Evolutionary conservation across 1,284 basidiomycete species (phyloP), one percentile per base, ranked within the genome.

Genomic region (Gomphus bonarii): DNA sequence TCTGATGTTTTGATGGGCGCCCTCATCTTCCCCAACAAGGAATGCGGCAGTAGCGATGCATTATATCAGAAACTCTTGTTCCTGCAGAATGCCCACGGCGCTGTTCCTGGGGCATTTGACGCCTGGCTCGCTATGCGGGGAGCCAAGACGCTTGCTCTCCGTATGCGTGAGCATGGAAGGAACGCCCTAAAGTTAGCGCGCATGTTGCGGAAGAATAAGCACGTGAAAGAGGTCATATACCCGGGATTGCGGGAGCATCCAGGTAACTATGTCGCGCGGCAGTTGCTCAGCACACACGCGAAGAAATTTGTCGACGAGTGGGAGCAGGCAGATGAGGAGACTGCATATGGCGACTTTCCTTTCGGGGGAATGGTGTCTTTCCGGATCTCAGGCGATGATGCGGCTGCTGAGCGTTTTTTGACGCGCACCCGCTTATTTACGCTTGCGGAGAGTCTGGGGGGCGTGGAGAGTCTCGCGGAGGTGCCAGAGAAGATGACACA

Each of bases 121-220:
- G 86, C 78, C 65, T 97, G 91, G 88, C 82, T 98, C 54, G 88
- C 90, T 3, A 88, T 93, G 68, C 82, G 95, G 22, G 93, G 93
- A 12, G 79, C 87, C 61, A 98, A 98, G 78, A 98, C 95, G 6
- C 81, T 97, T 4, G 81, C 85, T 58, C 73, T 97, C 2, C 80
- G 94, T 42, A 92, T 95, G 84, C 82, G 88, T 61, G 81, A 85
- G 38, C 94, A 97, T 65, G 94, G 94, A 1, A 61, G 78, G 49
- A 95, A 92, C 64, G 95, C 91, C 3, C 74, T 98, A 5, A 73
- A 74, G 3, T 76, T 97, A 33, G 92, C 94, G 0, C 73, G 75
- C 16, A 82, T 76, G 46, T 77, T 98, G 10, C 67, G 81, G 59
- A 63, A 66, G 6, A 75, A 48, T 74, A 80, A 59, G 0, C 72